phyloP scores from a whole-genome alignment of 108 stramenopile genomes.

The Skeletonema potamos region DNA sequence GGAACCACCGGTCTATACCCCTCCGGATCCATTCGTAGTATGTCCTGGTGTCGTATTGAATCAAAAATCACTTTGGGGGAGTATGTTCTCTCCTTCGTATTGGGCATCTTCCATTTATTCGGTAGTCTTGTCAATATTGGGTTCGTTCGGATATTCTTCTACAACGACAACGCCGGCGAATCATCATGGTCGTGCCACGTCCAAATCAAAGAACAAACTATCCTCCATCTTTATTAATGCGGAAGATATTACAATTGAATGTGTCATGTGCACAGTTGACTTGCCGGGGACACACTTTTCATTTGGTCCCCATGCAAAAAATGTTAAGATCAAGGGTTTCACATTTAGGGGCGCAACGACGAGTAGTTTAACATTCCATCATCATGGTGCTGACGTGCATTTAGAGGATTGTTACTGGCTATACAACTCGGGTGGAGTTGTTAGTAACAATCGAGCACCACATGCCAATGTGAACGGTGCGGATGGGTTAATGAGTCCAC shows the following conservation, averaged over 20 bases:
- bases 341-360: slow-evolving; percentile 65
- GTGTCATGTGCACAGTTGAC: slow-evolving; percentile 57
- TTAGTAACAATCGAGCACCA: slow-evolving; percentile 19
- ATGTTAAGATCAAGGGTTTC: slow-evolving; percentile 66
- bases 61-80: slow-evolving; percentile 23
- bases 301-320: slow-evolving; percentile 81
- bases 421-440: slow-evolving; percentile 44
- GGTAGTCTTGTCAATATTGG: slow-evolving; percentile 1
- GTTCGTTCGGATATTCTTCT: neutral
- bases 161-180: neutral
- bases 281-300: slow-evolving; percentile 70
- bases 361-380: slow-evolving; percentile 63
- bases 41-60: slow-evolving; percentile 66
- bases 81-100: slow-evolving; percentile 2
- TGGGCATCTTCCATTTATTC: slow-evolving; percentile 20
- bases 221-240: slow-evolving; percentile 77
- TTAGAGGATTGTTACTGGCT: slow-evolving; percentile 82
- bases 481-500: slow-evolving; percentile 2
- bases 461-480: neutral
- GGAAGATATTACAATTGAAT: slow-evolving; percentile 76
- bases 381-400: slow-evolving; percentile 72
- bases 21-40: slow-evolving; percentile 71
- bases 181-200: neutral
- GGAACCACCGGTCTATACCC: slow-evolving; percentile 46
- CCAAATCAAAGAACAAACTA: slow-evolving; percentile 8